Evolutionary conservation across 805 yeast species (phyloP), one percentile per base, ranked within the genome.

Genomic region (Vanderwaltozyma verrucispora): DNA sequence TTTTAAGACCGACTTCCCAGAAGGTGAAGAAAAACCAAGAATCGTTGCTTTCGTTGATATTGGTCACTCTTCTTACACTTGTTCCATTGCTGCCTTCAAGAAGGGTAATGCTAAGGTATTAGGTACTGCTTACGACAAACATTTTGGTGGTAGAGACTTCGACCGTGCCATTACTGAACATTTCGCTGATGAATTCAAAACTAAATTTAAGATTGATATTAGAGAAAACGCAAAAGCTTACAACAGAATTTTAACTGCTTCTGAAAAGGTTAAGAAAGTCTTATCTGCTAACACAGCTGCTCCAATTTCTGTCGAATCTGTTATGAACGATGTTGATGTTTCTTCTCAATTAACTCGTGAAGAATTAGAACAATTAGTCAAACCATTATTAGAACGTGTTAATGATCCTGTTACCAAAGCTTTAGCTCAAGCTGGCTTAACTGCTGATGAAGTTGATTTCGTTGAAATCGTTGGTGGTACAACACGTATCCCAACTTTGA

Each of bases 401-500:
- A 64, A 73, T 49, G 72, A 65, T 37, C 96, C 96, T 53, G 71
- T 87, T 51, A 83, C 82, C 63, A 60, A 67, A 38, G 96, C 96
- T 45, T 71, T 92, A 59, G 74, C 74, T 56, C 77, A 74, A 57
- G 89, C 97, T 40, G 81, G 80, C 42, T 62, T 89, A 46, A 58
- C 74, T 32, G 66, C 69, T 44, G 83, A 67, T 18, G 92, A 87
- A 43, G 65, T 89, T 42, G 95, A 87, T 65, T 75, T 86, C 38
- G 80, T 89, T 51, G 98, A 89, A 71, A 78, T 92, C 43, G 80
- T 89, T 59, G 98, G 98, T 69, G 98, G 98, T 52, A 82, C 94
- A 63, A 83, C 96, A 53, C 86, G 98, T 75, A 94, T 89, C 50
- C 98, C 98, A 61, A 68, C 83, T 37, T 71, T 89, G 61, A 92